These are phyloP conservation scores for Amylocarpus encephaloides DNA, from an alignment of 2,329 filamentous ascomycete genomes.

Conservation along the genomic window DNA sequence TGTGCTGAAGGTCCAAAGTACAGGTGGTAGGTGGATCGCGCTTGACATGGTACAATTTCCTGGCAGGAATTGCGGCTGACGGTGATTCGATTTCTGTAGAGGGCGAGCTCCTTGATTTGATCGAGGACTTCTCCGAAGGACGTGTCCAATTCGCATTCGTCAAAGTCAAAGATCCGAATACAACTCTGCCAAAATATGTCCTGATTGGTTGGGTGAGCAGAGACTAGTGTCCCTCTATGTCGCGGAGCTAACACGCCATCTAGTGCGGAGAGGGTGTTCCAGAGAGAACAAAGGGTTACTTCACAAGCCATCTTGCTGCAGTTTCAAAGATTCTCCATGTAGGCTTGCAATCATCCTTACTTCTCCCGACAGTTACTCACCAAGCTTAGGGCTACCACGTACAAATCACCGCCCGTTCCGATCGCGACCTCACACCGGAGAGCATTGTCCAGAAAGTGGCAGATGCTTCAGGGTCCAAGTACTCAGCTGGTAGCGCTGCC, in stretches of 20 bases:
- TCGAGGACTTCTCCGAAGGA: constrained; percentile 95
- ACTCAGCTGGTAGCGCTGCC: constrained; percentile 63
- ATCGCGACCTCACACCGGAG: constrained; percentile 80
- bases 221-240: not conserved
- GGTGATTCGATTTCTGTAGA: constrained; percentile 44
- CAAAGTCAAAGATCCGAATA: constrained; percentile 94
- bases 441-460: constrained; percentile 87
- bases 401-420: constrained; percentile 90
- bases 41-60: not conserved
- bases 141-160: constrained; percentile 95
- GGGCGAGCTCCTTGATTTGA: constrained; percentile 80
- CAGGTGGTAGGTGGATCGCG: constrained; percentile 56
- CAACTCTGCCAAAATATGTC: constrained; percentile 79
- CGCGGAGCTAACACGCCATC: constrained; percentile 19
- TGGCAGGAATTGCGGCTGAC: constrained; percentile 15
- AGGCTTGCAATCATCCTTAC: not conserved
- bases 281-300: constrained; percentile 98
- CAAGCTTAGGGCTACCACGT: constrained; percentile 75
- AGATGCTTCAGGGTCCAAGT: constrained; percentile 92
- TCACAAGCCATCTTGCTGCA: constrained; percentile 85
- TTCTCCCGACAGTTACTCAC: constrained; percentile 3
- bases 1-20: constrained; percentile 87
- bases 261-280: constrained; percentile 93
- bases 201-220: constrained; percentile 74
- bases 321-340: constrained; percentile 88